Percentiles rank a stretch among this genome's conserved stretches.
Conservation (phyloP, 2,329 filamentous ascomycete species). For the Hymenoscyphus salicellus region DNA sequence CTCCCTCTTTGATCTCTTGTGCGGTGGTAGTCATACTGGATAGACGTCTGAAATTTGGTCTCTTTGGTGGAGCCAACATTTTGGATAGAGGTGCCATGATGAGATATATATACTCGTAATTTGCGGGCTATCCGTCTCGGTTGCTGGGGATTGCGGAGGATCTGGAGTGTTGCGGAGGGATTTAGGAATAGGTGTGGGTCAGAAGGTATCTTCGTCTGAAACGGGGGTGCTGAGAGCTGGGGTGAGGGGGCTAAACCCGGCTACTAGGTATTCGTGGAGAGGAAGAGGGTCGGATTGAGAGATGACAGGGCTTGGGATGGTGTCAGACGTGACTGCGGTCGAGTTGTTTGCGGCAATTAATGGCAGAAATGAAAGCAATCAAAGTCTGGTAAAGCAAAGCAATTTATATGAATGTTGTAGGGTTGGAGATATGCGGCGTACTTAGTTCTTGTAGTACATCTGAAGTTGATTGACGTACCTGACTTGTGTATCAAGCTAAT, state of each 20-base stretch:
- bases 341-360: constrained; percentile 1
- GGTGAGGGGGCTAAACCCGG: constrained; percentile 5
- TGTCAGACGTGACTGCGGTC: neutral
- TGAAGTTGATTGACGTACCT: neutral
- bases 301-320: neutral
- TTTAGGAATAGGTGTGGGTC: constrained; percentile 10
- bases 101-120: constrained; percentile 7
- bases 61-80: constrained; percentile 18
- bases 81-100: constrained; percentile 23
- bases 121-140: neutral
- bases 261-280: constrained; percentile 12
- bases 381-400: neutral
- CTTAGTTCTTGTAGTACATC: neutral
- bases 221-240: constrained; percentile 6
- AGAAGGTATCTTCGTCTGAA: constrained; percentile 9
- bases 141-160: constrained; percentile 3
- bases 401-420: neutral
- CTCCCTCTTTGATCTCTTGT: constrained; percentile 31
- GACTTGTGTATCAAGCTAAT: neutral
- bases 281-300: neutral
- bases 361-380: neutral
- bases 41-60: constrained; percentile 33
- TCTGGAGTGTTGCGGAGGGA: constrained; percentile 10
- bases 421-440: neutral
- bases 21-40: constrained; percentile 37